Percentiles rank a stretch among this genome's conserved stretches.
Conservation (phyloP, 331 rosid genomes). For the Malus hybrid region DNA sequence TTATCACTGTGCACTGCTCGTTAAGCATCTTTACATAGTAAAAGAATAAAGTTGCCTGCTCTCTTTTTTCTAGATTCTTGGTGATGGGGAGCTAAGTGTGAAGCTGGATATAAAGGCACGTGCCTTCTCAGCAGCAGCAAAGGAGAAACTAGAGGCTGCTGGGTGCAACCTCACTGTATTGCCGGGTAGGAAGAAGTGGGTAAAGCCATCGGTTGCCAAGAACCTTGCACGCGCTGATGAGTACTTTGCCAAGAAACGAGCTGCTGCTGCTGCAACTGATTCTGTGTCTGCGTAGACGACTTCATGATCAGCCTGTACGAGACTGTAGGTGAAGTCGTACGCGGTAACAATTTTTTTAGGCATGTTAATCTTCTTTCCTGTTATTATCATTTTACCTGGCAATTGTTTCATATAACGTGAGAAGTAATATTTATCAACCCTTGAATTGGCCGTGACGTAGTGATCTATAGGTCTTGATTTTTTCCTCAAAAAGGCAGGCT, state of each 20-base stretch:
- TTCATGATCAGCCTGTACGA: background rate
- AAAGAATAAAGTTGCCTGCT: background rate
- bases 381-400: conserved; percentile 2
- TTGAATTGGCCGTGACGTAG: background rate
- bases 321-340: conserved; percentile 15
- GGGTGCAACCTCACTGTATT: conserved; percentile 79
- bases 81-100: conserved; percentile 70
- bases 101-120: conserved; percentile 80
- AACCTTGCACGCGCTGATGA: conserved; percentile 97
- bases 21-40: background rate
- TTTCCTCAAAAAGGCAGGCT: too few species aligned
- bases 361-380: conserved; percentile 9
- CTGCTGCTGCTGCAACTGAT: conserved; percentile 37
- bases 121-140: conserved; percentile 75
- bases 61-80: conserved; percentile 58
- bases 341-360: conserved; percentile 8
- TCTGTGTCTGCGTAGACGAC: conserved; percentile 38
- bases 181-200: conserved; percentile 98
- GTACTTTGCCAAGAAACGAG: conserved; percentile 87
- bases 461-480: background rate
- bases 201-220: conserved; percentile 85
- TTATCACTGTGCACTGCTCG: background rate
- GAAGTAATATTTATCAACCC: background rate
- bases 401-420: background rate
- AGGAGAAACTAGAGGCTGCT: conserved; percentile 78